Base-by-base conservation (phyloP, 345 rosid species). In the Eucalyptus grandis region DNA sequence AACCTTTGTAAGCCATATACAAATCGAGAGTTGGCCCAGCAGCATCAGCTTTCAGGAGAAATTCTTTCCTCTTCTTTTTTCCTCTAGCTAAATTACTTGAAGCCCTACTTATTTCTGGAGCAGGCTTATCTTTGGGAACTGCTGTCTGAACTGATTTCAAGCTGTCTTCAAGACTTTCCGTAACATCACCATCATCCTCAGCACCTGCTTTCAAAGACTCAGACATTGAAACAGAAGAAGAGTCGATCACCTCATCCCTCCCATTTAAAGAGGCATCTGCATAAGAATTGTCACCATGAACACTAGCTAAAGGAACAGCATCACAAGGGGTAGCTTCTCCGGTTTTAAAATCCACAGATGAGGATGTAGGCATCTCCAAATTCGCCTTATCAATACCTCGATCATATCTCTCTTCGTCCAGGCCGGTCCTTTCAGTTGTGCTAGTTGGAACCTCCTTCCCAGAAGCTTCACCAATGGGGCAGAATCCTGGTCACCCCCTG, bases 1-100 rank as follows among this genome's bases (percentile, higher is more conserved):
- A 98, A 87, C 96, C 96, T 92, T 97, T 98, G 90, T 96, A 98
- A 27, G 99, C 99, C 94, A 90, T 89, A 91, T 96, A 98, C 87
- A 97, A 95, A 92, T 98, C 99, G 86, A 96, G 91, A 54, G 94
- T 95, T 87, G 96, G 89, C 88, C 99, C 99, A 21, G 96, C 98
- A 91, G 99, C 99, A 94, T 97, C 99, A 67, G 99, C 99, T 89
- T 95, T 98, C 93, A 90, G 98, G 90, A 96, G 97, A 77, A 93
- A 50, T 91, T 95, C 99, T 90, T 88, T 97, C 67, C 67, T 92
- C 89, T 94, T 97, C 91, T 94, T 96, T 94, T 92, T 98, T n/a
- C 89, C 90, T 86, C 4, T 95, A 86, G 89, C 3, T 89, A 87
- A 27, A 87, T 87, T 82, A 93, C 93, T 93, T 94, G 93, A 95